Evolutionary conservation across 2,329 filamentous ascomycete genomes (phyloP).

Genomic region (Colletotrichum simmondsii): DNA sequence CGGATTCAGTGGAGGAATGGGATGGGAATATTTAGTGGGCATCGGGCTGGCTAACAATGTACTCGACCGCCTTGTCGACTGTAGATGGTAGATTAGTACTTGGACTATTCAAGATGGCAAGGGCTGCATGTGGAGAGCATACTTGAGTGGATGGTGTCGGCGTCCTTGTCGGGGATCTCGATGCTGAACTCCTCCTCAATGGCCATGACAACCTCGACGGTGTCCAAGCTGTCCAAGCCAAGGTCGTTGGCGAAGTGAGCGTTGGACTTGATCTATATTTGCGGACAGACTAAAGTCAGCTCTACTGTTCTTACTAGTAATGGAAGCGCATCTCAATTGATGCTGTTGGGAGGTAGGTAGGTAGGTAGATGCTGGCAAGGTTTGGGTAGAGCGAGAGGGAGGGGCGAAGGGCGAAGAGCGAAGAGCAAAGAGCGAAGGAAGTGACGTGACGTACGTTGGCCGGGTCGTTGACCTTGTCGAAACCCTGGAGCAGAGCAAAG

Average conservation of each 20-base stretch:
- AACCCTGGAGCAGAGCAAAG: constrained; percentile 91
- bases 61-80: constrained; percentile 96
- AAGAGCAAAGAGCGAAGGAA: no score
- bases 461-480: constrained; percentile 89
- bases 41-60: constrained; percentile 93
- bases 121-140: constrained; percentile 51
- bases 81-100: constrained; percentile 31
- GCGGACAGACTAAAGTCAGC: neutral
- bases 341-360: neutral
- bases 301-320: neutral
- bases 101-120: neutral
- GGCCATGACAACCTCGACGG: constrained; percentile 99
- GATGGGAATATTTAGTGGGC: constrained; percentile 68
- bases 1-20: constrained; percentile 20
- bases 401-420: no score
- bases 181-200: constrained; percentile 97
- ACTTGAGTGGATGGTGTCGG: constrained; percentile 94
- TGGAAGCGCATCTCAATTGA: neutral
- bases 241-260: constrained; percentile 98
- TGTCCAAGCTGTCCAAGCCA: constrained; percentile 95
- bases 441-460: constrained; percentile 63
- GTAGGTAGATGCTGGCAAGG: neutral
- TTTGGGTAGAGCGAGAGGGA: neutral
- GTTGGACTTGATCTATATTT: constrained; percentile 76
- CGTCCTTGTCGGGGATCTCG: constrained; percentile 98